Evolutionary conservation across 345 rosid species (phyloP).

Genomic region (Citrus reticulata): DNA sequence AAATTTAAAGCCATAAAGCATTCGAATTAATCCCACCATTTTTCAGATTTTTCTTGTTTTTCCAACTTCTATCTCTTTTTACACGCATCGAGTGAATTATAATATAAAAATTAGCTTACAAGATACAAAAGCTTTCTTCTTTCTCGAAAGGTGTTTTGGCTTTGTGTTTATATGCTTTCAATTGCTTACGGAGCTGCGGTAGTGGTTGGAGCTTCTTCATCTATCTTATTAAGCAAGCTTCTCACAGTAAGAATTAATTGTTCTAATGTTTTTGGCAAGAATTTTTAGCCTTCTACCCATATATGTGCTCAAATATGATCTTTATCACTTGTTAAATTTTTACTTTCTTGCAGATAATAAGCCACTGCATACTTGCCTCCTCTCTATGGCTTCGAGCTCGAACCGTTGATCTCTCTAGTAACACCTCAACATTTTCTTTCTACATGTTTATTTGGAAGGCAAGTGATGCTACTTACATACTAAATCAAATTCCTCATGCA

Average conservation of each 20-base stretch:
- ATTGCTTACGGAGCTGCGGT: slow-evolving; percentile 29
- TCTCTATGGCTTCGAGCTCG: slow-evolving; percentile 22
- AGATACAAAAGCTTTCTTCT: background rate
- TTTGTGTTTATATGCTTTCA: slow-evolving; percentile 27
- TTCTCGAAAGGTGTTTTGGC: slow-evolving; percentile 24
- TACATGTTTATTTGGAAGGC: slow-evolving; percentile 41
- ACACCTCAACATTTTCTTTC: slow-evolving; percentile 20
- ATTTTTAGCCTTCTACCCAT: background rate
- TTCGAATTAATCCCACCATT: background rate
- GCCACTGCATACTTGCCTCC: slow-evolving; percentile 25
- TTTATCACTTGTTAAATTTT: background rate
- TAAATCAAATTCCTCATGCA: background rate
- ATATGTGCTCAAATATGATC: background rate
- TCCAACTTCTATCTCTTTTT: background rate
- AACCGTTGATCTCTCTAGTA: slow-evolving; percentile 20
- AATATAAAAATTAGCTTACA: background rate
- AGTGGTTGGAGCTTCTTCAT: slow-evolving; percentile 23
- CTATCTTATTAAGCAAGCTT: slow-evolving; percentile 13
- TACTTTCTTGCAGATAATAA: slow-evolving; percentile 13
- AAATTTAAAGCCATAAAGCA: background rate
- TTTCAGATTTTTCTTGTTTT: background rate
- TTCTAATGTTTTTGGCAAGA: too few relatives aligned
- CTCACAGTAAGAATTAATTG: slow-evolving; percentile 9
- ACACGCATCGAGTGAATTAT: background rate
- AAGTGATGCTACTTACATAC: background rate